Base-by-base conservation (phyloP, 805 yeast genomes). In the Candida andamanensis region DNA sequence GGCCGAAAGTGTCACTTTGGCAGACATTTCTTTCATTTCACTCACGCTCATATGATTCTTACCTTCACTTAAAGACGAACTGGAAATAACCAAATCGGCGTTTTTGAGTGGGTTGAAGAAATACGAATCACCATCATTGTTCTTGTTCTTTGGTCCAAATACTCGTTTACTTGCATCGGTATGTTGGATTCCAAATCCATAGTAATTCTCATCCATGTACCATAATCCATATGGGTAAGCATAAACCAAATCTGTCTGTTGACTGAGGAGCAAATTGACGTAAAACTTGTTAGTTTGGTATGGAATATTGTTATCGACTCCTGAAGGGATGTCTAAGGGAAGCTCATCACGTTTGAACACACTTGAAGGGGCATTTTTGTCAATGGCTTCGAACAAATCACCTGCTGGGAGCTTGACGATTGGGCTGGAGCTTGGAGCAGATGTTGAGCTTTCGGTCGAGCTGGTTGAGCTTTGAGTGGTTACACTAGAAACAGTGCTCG, bases 281-380 rank as follows among this genome's bases (percentile, higher is more conserved):
- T 73, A 82, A 55, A 84, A 85, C 57, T 82, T 84, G 63, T 85
- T 84, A 15, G 95, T 85, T 47, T 78, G 77, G 38, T 72, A 66
- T 9, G 69, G 72, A 8, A 41, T 44, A 30, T 56, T 49, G 37
- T 66, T 63, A 24, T 60, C 54, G 22, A 72, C 77, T 21, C 74
- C 74, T 3, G 42, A 44, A 13, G 80, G 76, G 24, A 76, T 49
- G 0, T 47, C 42, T 35, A 75, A 51, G 9, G 71, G 71, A 26
- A 73, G 62, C 3, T 52, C 62, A 24, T 63, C 63, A 32, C 71
- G 60, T 4, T 63, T 40, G 56, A 77, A 77, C 30, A 71, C 62
- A 1, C 61, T 34, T 6, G 65, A 44, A 23, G 59, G 58, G 3
- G 31, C 36, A 13, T 33, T 31, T 2, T 41, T 69, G 26, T 65